Conservation (phyloP, 1,284 basidiomycete species). For the Ceratobasidium papillatum region DNA sequence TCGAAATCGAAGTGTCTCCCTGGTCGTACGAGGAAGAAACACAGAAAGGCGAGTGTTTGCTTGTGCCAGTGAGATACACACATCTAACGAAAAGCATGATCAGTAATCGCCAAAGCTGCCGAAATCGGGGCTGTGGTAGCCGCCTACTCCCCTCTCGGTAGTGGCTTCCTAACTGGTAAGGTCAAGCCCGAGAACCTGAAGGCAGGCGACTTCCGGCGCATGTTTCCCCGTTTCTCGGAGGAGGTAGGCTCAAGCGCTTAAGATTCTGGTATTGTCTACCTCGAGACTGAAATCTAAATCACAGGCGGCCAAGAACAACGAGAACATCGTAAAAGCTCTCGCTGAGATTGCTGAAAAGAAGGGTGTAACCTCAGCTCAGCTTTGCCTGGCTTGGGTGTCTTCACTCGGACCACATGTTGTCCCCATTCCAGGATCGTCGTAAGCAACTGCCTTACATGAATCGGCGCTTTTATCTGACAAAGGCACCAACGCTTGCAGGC, state of each 20-base stretch:
- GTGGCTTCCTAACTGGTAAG: constrained; percentile 48
- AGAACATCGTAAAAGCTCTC: constrained; percentile 61
- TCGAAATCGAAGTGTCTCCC: too few relatives aligned
- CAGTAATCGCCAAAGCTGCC: constrained; percentile 55
- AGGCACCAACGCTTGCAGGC: too few relatives aligned
- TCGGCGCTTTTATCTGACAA: not conserved
- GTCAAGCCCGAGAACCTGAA: constrained; percentile 35
- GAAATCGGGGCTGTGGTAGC: constrained; percentile 62
- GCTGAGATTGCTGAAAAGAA: constrained; percentile 59
- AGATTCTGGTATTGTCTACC: too few relatives aligned
- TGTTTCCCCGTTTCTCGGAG: constrained; percentile 53
- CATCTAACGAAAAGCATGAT: constrained; percentile 52
- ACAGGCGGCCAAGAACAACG: constrained; percentile 62
- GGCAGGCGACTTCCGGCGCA: constrained; percentile 53
- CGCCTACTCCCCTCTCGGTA: constrained; percentile 55
- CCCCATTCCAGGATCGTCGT: constrained; percentile 63
- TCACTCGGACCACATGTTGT: constrained; percentile 60
- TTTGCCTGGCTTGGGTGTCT: constrained; percentile 69
- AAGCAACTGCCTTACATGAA: not conserved
- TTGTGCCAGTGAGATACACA: not conserved
- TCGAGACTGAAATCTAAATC: not conserved
- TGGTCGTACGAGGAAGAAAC: constrained; percentile 60
- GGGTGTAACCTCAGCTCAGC: constrained; percentile 63
- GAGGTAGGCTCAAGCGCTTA: too few relatives aligned
- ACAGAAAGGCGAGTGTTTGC: constrained; percentile 50